These are phyloP conservation scores for Furcasterigmium sp. DNA, from an alignment of 2,329 filamentous ascomycete genomes.

Conservation along the genomic window DNA sequence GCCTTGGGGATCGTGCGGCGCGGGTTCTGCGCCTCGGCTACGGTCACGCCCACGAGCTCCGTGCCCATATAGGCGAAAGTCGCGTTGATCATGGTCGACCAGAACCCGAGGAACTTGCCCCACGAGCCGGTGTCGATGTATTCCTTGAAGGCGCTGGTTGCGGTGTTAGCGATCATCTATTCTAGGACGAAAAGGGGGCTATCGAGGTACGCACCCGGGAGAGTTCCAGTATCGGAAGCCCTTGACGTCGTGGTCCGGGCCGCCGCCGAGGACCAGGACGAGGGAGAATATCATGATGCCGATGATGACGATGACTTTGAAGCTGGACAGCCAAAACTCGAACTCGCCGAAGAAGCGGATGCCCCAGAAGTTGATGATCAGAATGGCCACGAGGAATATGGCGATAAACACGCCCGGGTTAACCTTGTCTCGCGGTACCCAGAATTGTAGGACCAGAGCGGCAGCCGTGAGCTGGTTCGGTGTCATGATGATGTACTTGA, in stretches of 20 bases:
- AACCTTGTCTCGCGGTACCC: conserved; percentile 59
- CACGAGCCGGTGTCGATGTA: conserved; percentile 33
- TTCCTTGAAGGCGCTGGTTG: conserved; percentile 39
- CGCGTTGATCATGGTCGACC: conserved; percentile 67
- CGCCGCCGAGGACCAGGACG: conserved; percentile 59
- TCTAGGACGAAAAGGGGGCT: not conserved
- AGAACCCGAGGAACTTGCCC: conserved; percentile 57
- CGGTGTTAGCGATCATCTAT: conserved; percentile 1
- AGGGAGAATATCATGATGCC: conserved; percentile 61
- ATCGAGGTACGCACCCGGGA: conserved; percentile 36
- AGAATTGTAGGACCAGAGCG: conserved; percentile 72
- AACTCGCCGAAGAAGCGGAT: conserved; percentile 64
- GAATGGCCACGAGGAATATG: conserved; percentile 57
- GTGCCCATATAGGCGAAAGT: conserved; percentile 75
- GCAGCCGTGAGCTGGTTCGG: conserved; percentile 80
- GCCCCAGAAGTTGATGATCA: conserved; percentile 63
- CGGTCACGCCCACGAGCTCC: conserved; percentile 71
- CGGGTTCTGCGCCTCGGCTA: conserved; percentile 74
- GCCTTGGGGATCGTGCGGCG: conserved; percentile 69
- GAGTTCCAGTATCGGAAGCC: conserved; percentile 62
- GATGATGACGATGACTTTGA: conserved; percentile 63
- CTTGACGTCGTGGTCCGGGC: conserved; percentile 53
- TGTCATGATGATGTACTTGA: conserved; percentile 80
- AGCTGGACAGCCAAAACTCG: conserved; percentile 55
- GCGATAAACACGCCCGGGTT: conserved; percentile 78